Evolutionary conservation across 2,329 filamentous ascomycete species (phyloP).

Genomic region (Neofusicoccum umdonicola): DNA sequence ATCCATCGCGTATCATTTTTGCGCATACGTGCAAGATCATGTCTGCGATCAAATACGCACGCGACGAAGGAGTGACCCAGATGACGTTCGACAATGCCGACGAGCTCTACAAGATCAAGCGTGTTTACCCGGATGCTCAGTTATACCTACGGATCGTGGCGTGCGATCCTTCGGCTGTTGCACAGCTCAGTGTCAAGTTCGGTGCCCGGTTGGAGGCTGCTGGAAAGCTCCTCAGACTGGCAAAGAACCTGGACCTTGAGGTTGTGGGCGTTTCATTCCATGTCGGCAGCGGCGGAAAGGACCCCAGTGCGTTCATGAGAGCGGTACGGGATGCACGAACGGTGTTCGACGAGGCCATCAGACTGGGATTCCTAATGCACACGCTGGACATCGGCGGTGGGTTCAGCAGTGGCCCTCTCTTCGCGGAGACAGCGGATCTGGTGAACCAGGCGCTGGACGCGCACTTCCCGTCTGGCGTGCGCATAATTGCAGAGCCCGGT

Average conservation of each 20-base stretch:
- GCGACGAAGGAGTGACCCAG: conserved; percentile 75
- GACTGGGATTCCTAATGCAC: conserved; percentile 71
- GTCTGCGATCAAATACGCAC: conserved; percentile 85
- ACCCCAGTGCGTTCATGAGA: conserved; percentile 77
- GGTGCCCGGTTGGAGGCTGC: conserved; percentile 80
- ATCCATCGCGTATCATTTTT: conserved; percentile 87
- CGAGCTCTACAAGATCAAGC: conserved; percentile 91
- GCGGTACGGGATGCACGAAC: conserved; percentile 78
- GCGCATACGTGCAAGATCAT: conserved; percentile 97
- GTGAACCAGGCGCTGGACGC: conserved; percentile 68
- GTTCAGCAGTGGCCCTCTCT: conserved; percentile 78
- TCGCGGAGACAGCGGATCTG: conserved; percentile 11
- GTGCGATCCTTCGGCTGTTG: conserved; percentile 86
- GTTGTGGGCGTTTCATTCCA: conserved; percentile 93
- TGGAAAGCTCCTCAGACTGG: conserved; percentile 68
- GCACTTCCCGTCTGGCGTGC: conserved; percentile 77
- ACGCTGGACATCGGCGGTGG: conserved; percentile 88
- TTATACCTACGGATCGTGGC: conserved; percentile 87
- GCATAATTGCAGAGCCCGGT: conserved; percentile 86
- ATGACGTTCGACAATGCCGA: conserved; percentile 98
- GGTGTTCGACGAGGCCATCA: conserved; percentile 76
- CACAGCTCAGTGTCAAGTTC: conserved; percentile 90
- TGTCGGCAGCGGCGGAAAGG: conserved; percentile 89
- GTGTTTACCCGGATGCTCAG: conserved; percentile 78
- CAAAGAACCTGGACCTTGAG: conserved; percentile 73